Percentiles rank a stretch among this genome's conserved stretches.
phyloP scores from a whole-genome alignment of 257 asterid genomes.

The Solanum appendiculatum region DNA sequence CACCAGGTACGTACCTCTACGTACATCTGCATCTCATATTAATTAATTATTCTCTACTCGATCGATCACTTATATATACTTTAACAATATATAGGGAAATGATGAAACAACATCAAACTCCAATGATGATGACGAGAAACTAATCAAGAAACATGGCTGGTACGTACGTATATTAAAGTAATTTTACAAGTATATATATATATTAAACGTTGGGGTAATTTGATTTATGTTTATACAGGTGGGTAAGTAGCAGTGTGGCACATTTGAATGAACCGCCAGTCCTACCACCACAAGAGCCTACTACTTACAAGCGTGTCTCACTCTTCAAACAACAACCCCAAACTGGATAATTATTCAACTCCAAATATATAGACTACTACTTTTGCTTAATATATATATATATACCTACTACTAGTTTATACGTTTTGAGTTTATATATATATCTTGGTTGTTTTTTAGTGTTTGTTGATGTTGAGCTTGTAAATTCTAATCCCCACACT shows the following conservation, averaged over 20 bases:
- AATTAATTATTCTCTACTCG: no score
- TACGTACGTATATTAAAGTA: background rate
- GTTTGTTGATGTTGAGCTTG: no score
- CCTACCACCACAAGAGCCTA: slow-evolving; percentile 21
- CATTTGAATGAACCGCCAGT: slow-evolving; percentile 89
- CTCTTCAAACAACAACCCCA: slow-evolving; percentile 33
- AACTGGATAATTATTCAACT: no score
- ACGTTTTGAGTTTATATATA: no score
- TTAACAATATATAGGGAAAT: background rate
- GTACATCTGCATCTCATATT: background rate
- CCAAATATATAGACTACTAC: no score
- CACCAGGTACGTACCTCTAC: background rate
- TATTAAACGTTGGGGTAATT: background rate
- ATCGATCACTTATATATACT: no score
- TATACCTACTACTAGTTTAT: no score
- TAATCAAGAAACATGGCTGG: slow-evolving; percentile 54
- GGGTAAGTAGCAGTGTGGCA: slow-evolving; percentile 70
- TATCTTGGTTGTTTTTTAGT: no score
- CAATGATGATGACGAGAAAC: slow-evolving; percentile 19
- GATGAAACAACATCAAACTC: background rate
- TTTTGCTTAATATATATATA: no score
- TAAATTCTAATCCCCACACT: no score
- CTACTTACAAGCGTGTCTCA: slow-evolving; percentile 29
- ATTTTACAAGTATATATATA: no score
- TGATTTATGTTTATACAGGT: slow-evolving; percentile 26